Evolutionary conservation across 257 asterid genomes (phyloP).

Genomic region (Salvia rosmarinus): DNA sequence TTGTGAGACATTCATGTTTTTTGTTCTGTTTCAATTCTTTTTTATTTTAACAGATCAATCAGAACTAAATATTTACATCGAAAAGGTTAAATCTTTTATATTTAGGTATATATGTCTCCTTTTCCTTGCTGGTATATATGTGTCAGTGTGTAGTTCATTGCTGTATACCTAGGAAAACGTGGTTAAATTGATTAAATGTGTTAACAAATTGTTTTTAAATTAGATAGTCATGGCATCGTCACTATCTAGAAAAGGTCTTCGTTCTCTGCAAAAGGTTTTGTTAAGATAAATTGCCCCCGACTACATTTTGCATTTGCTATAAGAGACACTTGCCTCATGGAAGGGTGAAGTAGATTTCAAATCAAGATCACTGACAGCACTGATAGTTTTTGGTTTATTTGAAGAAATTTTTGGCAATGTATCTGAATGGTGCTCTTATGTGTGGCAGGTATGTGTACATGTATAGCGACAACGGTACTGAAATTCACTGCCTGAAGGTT

Average conservation of each 20-base stretch:
- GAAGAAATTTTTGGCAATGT: slow-evolving; percentile 9
- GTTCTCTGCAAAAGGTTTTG: background rate
- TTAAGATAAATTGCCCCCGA: background rate
- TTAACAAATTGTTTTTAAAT: background rate
- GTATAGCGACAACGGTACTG: slow-evolving; percentile 77
- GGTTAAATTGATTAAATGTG: background rate
- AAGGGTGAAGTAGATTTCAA: background rate
- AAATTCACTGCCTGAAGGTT: slow-evolving; percentile 94
- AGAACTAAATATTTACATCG: background rate
- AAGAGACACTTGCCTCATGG: background rate
- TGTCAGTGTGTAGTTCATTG: background rate
- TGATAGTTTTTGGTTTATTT: background rate
- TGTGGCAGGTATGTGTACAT: slow-evolving; percentile 83
- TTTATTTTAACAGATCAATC: slow-evolving; percentile 1
- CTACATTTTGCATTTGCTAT: background rate
- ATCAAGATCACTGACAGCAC: background rate
- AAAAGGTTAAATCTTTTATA: background rate
- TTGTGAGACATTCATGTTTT: background rate
- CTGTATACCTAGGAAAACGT: background rate
- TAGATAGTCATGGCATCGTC: slow-evolving; percentile 21
- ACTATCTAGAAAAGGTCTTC: background rate
- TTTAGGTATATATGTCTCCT: background rate
- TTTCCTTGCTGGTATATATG: background rate
- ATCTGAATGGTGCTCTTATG: slow-evolving; percentile 27
- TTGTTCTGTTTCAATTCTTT: background rate